phyloP scores from a whole-genome alignment of 1,284 basidiomycete genomes.

The Trametes polyzona region DNA sequence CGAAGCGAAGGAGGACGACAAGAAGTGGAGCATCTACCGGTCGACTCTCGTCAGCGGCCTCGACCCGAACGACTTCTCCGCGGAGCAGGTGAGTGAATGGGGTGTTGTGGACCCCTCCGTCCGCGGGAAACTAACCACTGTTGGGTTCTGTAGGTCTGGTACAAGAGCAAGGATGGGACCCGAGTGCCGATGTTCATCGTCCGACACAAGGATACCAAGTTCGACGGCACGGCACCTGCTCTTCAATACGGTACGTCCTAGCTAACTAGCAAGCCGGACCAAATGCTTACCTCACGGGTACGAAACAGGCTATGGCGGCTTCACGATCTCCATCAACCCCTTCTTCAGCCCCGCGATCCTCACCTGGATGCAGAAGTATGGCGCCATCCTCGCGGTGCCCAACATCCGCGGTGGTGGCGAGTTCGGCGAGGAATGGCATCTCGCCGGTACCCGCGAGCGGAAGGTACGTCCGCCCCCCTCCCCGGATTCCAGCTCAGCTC shows the following conservation, averaged over 20 bases:
- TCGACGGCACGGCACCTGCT: conserved; percentile 79
- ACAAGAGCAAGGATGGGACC: conserved; percentile 80
- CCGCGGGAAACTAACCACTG: not conserved
- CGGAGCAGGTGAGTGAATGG: conserved; percentile 55
- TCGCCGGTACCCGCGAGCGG: conserved; percentile 68
- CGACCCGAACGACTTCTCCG: conserved; percentile 71
- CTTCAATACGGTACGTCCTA: conserved; percentile 69
- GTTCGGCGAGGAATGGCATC: conserved; percentile 84
- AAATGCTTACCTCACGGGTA: not conserved
- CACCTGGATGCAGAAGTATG: conserved; percentile 78
- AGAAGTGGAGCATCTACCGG: conserved; percentile 63
- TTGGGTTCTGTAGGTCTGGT: conserved; percentile 67
- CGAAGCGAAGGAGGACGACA: conserved; percentile 44
- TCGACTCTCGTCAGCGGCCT: conserved; percentile 69
- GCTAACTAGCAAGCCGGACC: not conserved
- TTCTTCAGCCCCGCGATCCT: conserved; percentile 76
- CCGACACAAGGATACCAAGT: conserved; percentile 69
- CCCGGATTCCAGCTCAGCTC: not conserved
- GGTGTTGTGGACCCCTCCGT: not conserved
- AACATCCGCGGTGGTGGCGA: conserved; percentile 86
- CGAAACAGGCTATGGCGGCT: conserved; percentile 75
- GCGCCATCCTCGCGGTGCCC: conserved; percentile 74
- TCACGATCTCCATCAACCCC: conserved; percentile 73
- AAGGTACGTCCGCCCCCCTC: conserved; percentile 50
- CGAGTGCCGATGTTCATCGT: conserved; percentile 89